phyloP scores from a whole-genome alignment of 2,329 filamentous ascomycete species.

The Xylariales sp. region DNA sequence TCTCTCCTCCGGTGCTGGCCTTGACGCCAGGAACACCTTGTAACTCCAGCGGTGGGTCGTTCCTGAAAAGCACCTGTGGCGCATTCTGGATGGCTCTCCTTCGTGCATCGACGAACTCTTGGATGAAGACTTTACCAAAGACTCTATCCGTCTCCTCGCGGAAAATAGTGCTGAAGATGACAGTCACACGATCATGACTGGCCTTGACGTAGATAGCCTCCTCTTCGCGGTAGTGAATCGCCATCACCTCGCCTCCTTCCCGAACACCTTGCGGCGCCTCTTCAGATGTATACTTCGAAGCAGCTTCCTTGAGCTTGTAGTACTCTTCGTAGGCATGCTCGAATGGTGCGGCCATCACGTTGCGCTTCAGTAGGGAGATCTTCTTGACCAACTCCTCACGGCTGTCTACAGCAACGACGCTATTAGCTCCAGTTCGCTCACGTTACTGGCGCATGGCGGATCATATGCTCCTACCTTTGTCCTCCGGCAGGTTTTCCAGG shows the following conservation, averaged over 20 bases:
- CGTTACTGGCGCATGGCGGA: not conserved
- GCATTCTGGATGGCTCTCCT: slow-evolving; percentile 96
- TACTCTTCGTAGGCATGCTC: slow-evolving; percentile 96
- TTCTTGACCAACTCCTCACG: slow-evolving; percentile 82
- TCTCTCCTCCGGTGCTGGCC: slow-evolving; percentile 71
- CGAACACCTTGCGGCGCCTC: slow-evolving; percentile 85
- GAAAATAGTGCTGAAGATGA: slow-evolving; percentile 99
- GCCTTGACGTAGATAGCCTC: slow-evolving; percentile 99
- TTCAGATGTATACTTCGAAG: slow-evolving; percentile 88
- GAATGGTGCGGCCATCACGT: slow-evolving; percentile 97
- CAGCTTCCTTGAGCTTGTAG: slow-evolving; percentile 78
- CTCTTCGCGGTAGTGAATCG: slow-evolving; percentile 97
- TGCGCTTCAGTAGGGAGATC: slow-evolving; percentile 90
- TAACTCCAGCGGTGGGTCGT: slow-evolving; percentile 88
- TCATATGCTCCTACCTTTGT: slow-evolving; percentile 56
- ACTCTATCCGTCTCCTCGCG: slow-evolving; percentile 95
- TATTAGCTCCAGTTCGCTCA: too few relatives aligned
- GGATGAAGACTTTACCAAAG: slow-evolving; percentile 96
- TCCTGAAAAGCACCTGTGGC: slow-evolving; percentile 93
- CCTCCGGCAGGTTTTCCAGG: slow-evolving; percentile 77
- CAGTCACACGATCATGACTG: slow-evolving; percentile 92
- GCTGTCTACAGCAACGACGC: slow-evolving; percentile 67
- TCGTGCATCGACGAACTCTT: slow-evolving; percentile 96
- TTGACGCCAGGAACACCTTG: slow-evolving; percentile 81
- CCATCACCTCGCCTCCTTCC: slow-evolving; percentile 89